Conservation (phyloP, 208 protist genomes). For the Leishmania braziliensis region DNA sequence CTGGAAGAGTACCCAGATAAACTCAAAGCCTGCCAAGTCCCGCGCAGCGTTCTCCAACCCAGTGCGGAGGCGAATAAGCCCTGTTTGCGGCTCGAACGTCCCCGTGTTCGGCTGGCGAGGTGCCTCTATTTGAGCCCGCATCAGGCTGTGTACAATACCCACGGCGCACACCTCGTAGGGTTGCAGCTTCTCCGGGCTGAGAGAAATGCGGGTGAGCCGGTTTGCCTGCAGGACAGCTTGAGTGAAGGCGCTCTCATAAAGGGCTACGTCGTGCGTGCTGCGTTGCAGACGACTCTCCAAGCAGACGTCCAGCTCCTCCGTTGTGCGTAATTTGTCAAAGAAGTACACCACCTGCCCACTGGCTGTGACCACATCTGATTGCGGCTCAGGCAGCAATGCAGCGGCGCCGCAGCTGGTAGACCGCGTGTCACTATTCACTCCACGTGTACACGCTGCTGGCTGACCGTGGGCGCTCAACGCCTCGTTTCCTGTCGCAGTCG, state of each 20-base stretch:
- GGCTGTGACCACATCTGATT: slow-evolving; percentile 53
- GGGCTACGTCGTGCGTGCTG: slow-evolving; percentile 58
- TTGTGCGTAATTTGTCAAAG: slow-evolving; percentile 80
- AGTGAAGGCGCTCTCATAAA: slow-evolving; percentile 77
- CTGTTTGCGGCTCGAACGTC: slow-evolving; percentile 79
- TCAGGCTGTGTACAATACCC: slow-evolving; percentile 84
- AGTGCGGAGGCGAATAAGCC: slow-evolving; percentile 74
- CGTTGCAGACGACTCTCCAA: slow-evolving; percentile 75
- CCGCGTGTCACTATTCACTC: not conserved
- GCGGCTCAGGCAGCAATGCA: slow-evolving; percentile 4
- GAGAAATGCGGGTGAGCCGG: slow-evolving; percentile 61
- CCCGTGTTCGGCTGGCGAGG: slow-evolving; percentile 83
- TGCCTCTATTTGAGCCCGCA: slow-evolving; percentile 81
- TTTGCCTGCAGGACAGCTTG: slow-evolving; percentile 75
- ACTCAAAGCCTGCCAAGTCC: slow-evolving; percentile 85
- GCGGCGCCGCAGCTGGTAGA: not conserved
- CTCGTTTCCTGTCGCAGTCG: not conserved
- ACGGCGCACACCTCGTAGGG: slow-evolving; percentile 80
- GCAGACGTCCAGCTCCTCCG: slow-evolving; percentile 69
- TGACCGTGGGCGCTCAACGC: not conserved
- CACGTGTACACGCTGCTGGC: not conserved
- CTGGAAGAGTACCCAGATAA: slow-evolving; percentile 92
- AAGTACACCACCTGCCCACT: slow-evolving; percentile 71
- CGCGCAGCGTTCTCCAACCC: slow-evolving; percentile 87
- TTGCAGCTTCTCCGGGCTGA: slow-evolving; percentile 73